phyloP scores from a whole-genome alignment of 2,329 filamentous ascomycete genomes.

The Xylaria sp. region DNA sequence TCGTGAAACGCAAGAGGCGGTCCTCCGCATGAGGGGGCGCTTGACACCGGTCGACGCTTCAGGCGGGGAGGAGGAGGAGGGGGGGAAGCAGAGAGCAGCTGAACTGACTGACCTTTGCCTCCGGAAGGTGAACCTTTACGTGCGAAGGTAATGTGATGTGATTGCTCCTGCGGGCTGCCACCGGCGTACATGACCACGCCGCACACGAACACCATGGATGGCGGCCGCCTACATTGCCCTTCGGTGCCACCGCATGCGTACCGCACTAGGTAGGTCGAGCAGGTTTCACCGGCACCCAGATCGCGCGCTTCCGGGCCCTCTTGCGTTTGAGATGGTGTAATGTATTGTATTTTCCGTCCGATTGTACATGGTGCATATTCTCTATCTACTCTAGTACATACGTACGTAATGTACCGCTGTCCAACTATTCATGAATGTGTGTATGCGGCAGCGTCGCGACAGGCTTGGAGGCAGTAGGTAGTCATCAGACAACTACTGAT shows the following conservation, averaged over 20 bases:
- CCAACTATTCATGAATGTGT: too few relatives aligned
- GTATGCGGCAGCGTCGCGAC: background rate
- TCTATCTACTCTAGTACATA: too few relatives aligned
- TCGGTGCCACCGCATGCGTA: background rate
- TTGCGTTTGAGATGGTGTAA: conserved; percentile 6
- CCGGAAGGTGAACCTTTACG: background rate
- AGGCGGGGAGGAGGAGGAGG: conserved; percentile 2
- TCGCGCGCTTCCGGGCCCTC: background rate
- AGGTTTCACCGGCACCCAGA: background rate
- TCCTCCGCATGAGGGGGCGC: conserved; percentile 15
- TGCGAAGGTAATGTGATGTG: background rate
- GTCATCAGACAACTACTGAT: background rate
- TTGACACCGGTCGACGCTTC: conserved; percentile 6
- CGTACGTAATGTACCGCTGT: too few relatives aligned
- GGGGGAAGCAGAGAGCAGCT: too few relatives aligned
- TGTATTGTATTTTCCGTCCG: background rate
- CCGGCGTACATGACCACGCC: too few relatives aligned
- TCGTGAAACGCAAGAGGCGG: conserved; percentile 23
- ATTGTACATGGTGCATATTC: background rate
- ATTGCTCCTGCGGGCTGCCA: background rate
- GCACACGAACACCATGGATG: background rate
- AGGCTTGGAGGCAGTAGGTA: too few relatives aligned
- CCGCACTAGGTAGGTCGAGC: background rate
- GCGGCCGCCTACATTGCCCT: too few relatives aligned
- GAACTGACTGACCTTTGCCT: background rate